These are phyloP conservation scores for Botrytis fragariae DNA, from an alignment of 2,329 filamentous ascomycete genomes.

Conservation along the genomic window DNA sequence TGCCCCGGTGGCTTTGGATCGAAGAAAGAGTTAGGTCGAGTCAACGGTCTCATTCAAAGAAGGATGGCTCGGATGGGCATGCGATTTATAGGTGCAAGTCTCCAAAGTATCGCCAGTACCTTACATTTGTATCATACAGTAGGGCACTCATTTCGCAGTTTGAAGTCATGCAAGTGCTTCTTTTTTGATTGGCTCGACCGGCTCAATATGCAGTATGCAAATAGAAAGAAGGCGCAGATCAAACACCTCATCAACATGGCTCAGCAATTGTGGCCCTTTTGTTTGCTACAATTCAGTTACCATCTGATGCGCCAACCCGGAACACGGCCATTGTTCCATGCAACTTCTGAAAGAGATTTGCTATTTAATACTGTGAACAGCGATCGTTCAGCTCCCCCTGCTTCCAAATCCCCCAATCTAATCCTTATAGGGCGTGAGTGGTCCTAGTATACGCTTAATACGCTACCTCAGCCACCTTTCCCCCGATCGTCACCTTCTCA, in stretches of 20 bases:
- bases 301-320: constrained; percentile 15
- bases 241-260: constrained; percentile 9
- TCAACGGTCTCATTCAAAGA: background rate
- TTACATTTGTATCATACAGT: background rate
- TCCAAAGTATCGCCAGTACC: background rate
- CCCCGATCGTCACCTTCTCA: background rate
- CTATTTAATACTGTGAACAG: background rate
- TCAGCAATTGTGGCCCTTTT: background rate
- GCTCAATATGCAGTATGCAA: background rate
- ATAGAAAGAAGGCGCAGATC: constrained; percentile 8
- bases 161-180: background rate
- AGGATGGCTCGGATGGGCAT: background rate
- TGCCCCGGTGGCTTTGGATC: background rate
- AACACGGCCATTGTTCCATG: constrained; percentile 14
- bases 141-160: background rate
- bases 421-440: constrained; percentile 17
- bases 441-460: background rate
- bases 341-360: constrained; percentile 2
- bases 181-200: background rate
- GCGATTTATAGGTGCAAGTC: background rate
- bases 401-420: background rate
- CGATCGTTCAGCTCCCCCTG: constrained; percentile 10
- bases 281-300: background rate
- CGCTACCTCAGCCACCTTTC: constrained; percentile 6
- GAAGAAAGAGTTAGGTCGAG: background rate